A percentile compares a stretch with the other conserved stretches of the same genome.
phyloP scores from a whole-genome alignment of 176 grass and related monocot species.

The Pontederia crassipes region DNA sequence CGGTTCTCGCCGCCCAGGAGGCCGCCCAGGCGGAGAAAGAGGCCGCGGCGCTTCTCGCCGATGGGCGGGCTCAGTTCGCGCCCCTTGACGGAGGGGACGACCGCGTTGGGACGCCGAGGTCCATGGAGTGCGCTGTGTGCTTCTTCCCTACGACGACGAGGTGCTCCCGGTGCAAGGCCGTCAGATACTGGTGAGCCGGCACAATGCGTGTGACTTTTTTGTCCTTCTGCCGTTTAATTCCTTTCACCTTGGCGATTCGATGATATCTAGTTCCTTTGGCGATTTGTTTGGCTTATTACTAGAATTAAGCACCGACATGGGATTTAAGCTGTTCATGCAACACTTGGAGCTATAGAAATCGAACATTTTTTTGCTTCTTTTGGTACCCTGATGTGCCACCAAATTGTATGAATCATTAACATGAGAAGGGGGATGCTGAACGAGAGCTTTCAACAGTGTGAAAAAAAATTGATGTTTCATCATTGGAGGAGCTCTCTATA shows the following conservation, averaged over 20 bases:
- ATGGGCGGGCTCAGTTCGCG: neutral
- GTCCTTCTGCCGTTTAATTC: neutral
- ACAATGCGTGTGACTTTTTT: neutral
- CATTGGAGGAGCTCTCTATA: too few relatives aligned
- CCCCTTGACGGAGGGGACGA: neutral
- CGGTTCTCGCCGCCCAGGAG: constrained; percentile 15
- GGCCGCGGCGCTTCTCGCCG: neutral
- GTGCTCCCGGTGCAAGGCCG: constrained; percentile 23
- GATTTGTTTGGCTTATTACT: too few relatives aligned
- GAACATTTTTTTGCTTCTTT: too few relatives aligned
- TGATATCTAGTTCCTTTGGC: neutral
- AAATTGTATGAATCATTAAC: too few relatives aligned
- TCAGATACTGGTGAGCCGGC: constrained; percentile 20
- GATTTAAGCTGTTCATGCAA: too few relatives aligned
- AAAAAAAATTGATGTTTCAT: too few relatives aligned
- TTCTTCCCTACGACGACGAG: constrained; percentile 12
- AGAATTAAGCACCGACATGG: too few relatives aligned
- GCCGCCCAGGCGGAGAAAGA: neutral
- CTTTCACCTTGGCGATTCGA: neutral
- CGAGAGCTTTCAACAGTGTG: too few relatives aligned
- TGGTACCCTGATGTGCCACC: too few relatives aligned
- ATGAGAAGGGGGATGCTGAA: too few relatives aligned
- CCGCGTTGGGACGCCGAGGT: neutral
- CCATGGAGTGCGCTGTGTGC: constrained; percentile 12
- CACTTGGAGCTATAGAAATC: too few relatives aligned